Evolutionary conservation across 495 filamentous ascomycete species (phyloP).

Genomic region (Tuber aestivum): DNA sequence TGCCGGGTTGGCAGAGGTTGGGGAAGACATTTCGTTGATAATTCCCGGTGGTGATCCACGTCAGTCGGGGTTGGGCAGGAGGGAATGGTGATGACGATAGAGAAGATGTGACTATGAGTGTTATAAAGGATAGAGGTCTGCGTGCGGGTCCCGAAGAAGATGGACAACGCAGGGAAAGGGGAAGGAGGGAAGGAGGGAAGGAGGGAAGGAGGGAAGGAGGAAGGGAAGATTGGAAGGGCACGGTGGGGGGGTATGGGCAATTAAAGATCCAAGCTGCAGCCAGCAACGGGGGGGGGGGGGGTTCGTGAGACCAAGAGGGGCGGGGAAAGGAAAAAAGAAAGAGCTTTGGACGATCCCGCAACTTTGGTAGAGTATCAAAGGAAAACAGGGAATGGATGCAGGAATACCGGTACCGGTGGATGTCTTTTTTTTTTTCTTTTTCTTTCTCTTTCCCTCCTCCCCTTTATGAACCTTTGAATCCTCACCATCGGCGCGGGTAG

Average conservation of each 20-base stretch:
- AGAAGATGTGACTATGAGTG: conserved; percentile 5
- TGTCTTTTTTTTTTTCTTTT: conserved; percentile 24
- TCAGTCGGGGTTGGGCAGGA: conserved; percentile 7
- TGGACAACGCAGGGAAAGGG: conserved; percentile 27
- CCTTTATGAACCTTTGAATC: too few species aligned
- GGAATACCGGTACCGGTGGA: too few species aligned
- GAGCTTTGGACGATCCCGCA: not conserved
- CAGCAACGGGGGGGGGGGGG: not conserved
- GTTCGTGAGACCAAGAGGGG: not conserved
- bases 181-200: conserved; percentile 7
- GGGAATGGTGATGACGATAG: conserved; percentile 9
- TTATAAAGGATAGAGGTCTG: conserved; percentile 7
- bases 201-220: conserved; percentile 9
- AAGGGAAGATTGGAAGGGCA: conserved; percentile 8
- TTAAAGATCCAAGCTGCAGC: conserved; percentile 13
- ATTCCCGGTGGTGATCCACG: not conserved
- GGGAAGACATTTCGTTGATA: conserved; percentile 15
- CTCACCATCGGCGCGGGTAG: too few species aligned
- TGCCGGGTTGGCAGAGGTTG: conserved; percentile 17
- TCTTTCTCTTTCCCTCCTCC: not conserved
- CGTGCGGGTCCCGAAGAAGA: conserved; percentile 15
- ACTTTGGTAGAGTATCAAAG: not conserved
- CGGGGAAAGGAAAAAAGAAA: not conserved
- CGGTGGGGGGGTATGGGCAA: conserved; percentile 1
- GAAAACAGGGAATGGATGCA: not conserved